These are phyloP conservation scores for Euphorbia celastroides DNA, from an alignment of 441 rosid species.

Conservation along the genomic window DNA sequence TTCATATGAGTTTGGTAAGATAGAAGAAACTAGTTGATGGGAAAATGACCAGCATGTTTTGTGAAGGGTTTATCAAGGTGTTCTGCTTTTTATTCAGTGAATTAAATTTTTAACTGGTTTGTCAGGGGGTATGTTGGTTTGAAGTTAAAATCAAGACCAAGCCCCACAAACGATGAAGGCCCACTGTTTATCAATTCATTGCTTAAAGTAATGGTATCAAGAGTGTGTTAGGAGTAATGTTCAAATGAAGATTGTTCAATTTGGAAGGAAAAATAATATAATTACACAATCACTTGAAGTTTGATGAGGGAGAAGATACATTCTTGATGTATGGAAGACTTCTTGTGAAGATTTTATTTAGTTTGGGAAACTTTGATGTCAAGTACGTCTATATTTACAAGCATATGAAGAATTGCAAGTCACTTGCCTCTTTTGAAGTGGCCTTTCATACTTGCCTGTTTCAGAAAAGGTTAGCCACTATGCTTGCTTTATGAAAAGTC, in stretches of 20 bases:
- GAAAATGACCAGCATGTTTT: slow-evolving; percentile 22
- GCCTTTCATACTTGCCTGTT: slow-evolving; percentile 60
- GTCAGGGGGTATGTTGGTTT: slow-evolving; percentile 98
- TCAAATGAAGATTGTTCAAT: slow-evolving; percentile 55
- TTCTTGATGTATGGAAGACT: slow-evolving; percentile 45
- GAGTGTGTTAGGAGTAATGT: slow-evolving; percentile 49
- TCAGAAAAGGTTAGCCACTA: slow-evolving; percentile 57
- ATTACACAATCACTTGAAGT: slow-evolving; percentile 65
- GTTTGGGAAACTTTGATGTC: slow-evolving; percentile 50
- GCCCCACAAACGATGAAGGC: slow-evolving; percentile 88
- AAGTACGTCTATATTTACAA: slow-evolving; percentile 64
- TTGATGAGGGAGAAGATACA: slow-evolving; percentile 55
- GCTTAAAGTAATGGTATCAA: slow-evolving; percentile 43
- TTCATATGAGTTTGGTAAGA: slow-evolving; percentile 1
- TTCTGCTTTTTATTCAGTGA: slow-evolving; percentile 33
- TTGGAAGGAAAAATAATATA: slow-evolving; percentile 49
- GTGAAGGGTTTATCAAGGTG: slow-evolving; percentile 27
- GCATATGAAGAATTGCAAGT: slow-evolving; percentile 65
- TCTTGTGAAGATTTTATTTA: slow-evolving; percentile 39
- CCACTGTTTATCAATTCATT: slow-evolving; percentile 47
- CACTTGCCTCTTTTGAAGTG: slow-evolving; percentile 75
- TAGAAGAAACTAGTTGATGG: background rate
- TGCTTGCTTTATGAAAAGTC: slow-evolving; percentile 41
- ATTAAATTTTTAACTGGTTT: slow-evolving; percentile 79
- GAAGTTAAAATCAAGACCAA: slow-evolving; percentile 95